Base-by-base conservation (phyloP, 2,329 filamentous ascomycete genomes). In the Orbilia ellipsospora region DNA sequence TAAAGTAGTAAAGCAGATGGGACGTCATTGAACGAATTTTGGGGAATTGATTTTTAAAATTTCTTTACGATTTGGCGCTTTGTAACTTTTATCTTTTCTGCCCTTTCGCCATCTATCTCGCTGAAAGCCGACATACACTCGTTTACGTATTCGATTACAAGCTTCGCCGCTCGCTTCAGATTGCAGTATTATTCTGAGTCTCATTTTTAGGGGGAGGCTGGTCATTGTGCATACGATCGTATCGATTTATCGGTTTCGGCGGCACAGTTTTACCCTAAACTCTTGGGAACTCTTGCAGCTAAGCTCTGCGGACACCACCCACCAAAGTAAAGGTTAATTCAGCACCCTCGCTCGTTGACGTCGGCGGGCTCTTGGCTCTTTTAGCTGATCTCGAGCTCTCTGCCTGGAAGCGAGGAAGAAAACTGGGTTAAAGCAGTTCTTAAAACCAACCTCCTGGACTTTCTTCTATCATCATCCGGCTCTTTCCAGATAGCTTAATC, bases 201-300 rank as follows among this genome's bases (percentile, higher is more conserved):
- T 23, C 23, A 23, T 23, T 31, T 31, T 36, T 36, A 36, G 31
- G 31, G 31, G 31, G 31, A 36, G 31, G 31, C 31, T 36, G 5
- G 31, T 36, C 5, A 36, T 36, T 10, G 31, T 36, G 31, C 31
- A 36, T 36, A 10, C 31, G 8, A 36, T 36, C 31, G 31, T 7
- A 36, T 36, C 31, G 23, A 54, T 23, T 23, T 23, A 48, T 28
- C n/a, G 42, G 36, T 50, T 50, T 68, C 64, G 8, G 44, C 44
- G 8, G 13, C 13, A 48, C 13, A 48, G 4, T 48, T 48, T 15
- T 5, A n/a, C 16, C 13, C 44, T 48, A 68, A 68, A 62, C 67
- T 74, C 70, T 74, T 63, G 56, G 68, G 62, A 66, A 68, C 70
- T 74, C 62, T 23, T 67, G 62, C 56, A 63, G 31, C 31, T 36